Evolutionary conservation across 2,329 filamentous ascomycete species (phyloP), one percentile per base, ranked within the genome.

Genomic region (Cadophora sp.): DNA sequence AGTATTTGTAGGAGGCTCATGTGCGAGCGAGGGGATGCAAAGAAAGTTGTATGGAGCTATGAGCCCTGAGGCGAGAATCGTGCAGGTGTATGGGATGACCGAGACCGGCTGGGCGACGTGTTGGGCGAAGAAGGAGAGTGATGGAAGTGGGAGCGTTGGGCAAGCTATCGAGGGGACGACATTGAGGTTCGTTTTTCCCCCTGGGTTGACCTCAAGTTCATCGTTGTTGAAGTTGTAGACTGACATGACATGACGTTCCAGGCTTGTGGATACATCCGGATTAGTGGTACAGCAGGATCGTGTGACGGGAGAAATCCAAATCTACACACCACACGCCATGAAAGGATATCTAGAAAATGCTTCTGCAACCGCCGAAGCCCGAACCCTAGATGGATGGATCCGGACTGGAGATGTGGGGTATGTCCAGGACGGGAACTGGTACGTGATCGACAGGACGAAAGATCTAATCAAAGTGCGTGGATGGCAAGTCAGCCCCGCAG

Each of bases 51-150:
- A 80, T 39, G 70, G 72, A 14, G 75, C 80, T 16, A 79, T 85
- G 53, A 73, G 78, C 50, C 68, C 70, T 0, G 72, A 79, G 43
- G 82, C 82, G 0, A 77, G 78, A 30, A 78, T 85, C 33, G 76
- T 78, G 13, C 82, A 83, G 65, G 79, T 84, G 20, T 86, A 81
- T 79, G 84, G 84, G 0, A 84, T 85, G 80, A 86, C 84, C 0
- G 84, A 86, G 74, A 80, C 74, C 70, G 84, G 84, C 76, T 72
- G 79, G 72, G 66, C 62, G 20, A 64, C 66, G 3, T 59, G 30
- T n/a, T 68, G 59, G 61, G 22, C 47, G 6, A 39, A 56, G n/a
- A 22, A 16, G 3, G 27, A 56, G 33, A 43, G 20, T 16, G 66
- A 70, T 16, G 47, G 11, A 9, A 67, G 56, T 16, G 67, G 67